Evolutionary conservation across 371 early-diverging fungal genomes (phyloP).

Genomic region (Syncephalastrum contaminatum): DNA sequence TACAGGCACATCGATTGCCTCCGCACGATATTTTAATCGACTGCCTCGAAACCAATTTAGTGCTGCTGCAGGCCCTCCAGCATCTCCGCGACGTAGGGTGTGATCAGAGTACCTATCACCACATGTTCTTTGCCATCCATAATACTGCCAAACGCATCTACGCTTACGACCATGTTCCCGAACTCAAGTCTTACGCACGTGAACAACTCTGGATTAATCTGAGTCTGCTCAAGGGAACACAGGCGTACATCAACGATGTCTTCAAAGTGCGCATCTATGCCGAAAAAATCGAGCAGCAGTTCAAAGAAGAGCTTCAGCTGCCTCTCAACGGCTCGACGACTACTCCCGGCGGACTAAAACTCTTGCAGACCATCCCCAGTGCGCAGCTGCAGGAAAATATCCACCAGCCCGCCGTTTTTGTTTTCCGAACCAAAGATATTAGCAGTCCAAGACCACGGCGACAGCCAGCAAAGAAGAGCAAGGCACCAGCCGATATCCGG

Average conservation of each 20-base stretch:
- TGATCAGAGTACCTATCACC: conserved; percentile 48
- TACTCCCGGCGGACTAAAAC: no score
- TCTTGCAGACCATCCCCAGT: no score
- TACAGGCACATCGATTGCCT: conserved; percentile 18
- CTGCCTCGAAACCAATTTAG: conserved; percentile 32
- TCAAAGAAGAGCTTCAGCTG: conserved; percentile 5
- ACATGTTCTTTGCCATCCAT: conserved; percentile 46
- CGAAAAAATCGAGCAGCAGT: conserved; percentile 39
- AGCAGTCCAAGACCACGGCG: no score
- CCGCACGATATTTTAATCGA: conserved; percentile 32
- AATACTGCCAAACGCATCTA: conserved; percentile 31
- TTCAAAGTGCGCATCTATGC: conserved; percentile 46
- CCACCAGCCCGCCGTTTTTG: no score
- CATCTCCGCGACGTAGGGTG: conserved; percentile 28
- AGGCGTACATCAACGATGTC: conserved; percentile 41
- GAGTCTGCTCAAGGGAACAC: conserved; percentile 35
- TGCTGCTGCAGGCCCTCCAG: conserved; percentile 27
- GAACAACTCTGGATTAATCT: conserved; percentile 39
- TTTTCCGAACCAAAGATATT: no score
- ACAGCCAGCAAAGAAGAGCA: no score
- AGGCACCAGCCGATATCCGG: no score
- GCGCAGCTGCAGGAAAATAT: no score
- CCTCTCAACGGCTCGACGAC: no score
- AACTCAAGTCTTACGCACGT: conserved; percentile 15
- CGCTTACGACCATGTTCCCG: not conserved